Base-by-base conservation (phyloP, 805 yeast species). In the Osmozyma mogii region DNA sequence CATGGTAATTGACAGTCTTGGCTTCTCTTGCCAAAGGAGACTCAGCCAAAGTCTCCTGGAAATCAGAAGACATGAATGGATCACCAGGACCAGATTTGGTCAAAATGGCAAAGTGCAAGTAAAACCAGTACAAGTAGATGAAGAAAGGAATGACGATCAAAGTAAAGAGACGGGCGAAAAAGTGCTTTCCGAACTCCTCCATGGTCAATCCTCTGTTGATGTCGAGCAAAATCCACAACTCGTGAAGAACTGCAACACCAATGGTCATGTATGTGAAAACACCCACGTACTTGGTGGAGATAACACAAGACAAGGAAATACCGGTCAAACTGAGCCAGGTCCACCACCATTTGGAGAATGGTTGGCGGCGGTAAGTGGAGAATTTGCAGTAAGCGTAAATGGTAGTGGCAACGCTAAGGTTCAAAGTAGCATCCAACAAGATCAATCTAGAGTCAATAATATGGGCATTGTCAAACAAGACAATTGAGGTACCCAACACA, bases 241-340 rank as follows among this genome's bases (percentile, higher is more conserved):
- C 97, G 49, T 76, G 69, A 5, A 72, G 47, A 6, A 92, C 96
- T 25, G 94, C 95, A 34, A 74, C 56, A 18, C 99, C 99, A 42
- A 92, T 75, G 30, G 94, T 75, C 28, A 78, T 68, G 54, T 80
- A 92, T 1, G 97, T 87, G 65, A 92, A 81, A 6, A 82, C 81
- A 56, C 99, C 99, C 24, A 92, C 96, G 56, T 92, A 88, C 53
- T 92, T 92, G 34, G 96, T 92, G 25, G 95, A 82, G 36, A 92
- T 89, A 18, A 92, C 96, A 52, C 89, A 78, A 0, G 96, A 84
- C 35, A 92, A 69, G 1, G 89, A 68, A 6, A 84, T 63, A 22
- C 99, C 99, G 5, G 97, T 89, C 25, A 73, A 56, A 16, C 68
- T 50, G 27, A 92, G 68, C 98, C 98, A 92, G 28, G 62, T 58